A percentile compares a stretch with the other conserved stretches of the same genome.
Evolutionary conservation across 2,329 filamentous ascomycete genomes (phyloP).

Genomic region (Westerdykella sp.): DNA sequence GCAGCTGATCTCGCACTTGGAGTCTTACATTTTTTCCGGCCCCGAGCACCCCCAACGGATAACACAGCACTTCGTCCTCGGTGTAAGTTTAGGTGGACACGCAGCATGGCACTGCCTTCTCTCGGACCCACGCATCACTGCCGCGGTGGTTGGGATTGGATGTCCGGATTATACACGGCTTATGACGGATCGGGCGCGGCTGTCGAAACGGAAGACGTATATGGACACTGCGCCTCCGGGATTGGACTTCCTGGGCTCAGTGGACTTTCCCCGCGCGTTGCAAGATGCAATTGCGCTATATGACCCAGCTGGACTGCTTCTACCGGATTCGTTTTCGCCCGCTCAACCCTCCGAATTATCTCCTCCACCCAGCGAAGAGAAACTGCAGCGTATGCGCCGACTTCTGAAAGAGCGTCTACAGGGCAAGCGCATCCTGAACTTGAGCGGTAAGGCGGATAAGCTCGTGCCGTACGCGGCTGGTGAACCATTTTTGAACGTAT

Average conservation of each 20-base stretch:
- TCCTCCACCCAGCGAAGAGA: conserved; percentile 30
- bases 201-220: conserved; percentile 60
- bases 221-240: conserved; percentile 51
- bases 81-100: conserved; percentile 82
- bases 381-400: conserved; percentile 21
- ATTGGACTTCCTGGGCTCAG: conserved; percentile 64
- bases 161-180: conserved; percentile 82
- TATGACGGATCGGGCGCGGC: conserved; percentile 70
- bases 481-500: conserved; percentile 54
- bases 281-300: conserved; percentile 56
- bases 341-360: conserved; percentile 14
- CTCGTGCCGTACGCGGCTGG: conserved; percentile 63
- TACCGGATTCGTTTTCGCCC: conserved; percentile 37
- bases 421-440: conserved; percentile 28
- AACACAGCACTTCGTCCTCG: conserved; percentile 65
- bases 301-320: conserved; percentile 72
- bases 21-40: conserved; percentile 63
- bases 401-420: conserved; percentile 45
- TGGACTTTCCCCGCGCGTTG: conserved; percentile 67
- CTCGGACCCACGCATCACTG: conserved; percentile 69
- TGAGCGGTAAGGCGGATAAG: conserved; percentile 61
- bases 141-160: conserved; percentile 74
- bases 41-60: conserved; percentile 38
- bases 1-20: conserved; percentile 68
- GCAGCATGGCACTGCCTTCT: conserved; percentile 79